Percentiles rank a stretch among this genome's conserved stretches.
phyloP scores from a whole-genome alignment of 2,329 filamentous ascomycete species.

The Penicillium sp. region DNA sequence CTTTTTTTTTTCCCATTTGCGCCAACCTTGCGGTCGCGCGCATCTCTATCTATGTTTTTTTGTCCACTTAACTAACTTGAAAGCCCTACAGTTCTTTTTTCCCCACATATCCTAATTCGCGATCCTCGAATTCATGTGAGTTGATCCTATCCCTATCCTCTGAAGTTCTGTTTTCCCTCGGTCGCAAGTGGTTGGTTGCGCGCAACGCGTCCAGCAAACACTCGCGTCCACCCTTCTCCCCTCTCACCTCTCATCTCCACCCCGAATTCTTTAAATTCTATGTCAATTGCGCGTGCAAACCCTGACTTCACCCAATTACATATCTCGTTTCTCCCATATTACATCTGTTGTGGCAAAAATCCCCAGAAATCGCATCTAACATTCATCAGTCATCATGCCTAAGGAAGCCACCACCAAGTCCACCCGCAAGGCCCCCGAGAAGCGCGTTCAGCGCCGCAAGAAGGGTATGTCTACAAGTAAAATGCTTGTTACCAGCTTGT shows the following conservation, averaged over 20 bases:
- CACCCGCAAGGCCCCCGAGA: slow-evolving; percentile 60
- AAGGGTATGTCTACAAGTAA: slow-evolving; percentile 55
- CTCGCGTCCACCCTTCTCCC: not conserved
- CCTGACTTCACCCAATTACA: not conserved
- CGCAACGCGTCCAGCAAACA: slow-evolving; percentile 7
- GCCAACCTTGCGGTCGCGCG: slow-evolving; percentile 15
- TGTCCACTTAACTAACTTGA: slow-evolving; percentile 1
- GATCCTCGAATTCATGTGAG: slow-evolving; percentile 7
- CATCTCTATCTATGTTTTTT: slow-evolving; percentile 2
- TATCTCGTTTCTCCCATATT: not conserved
- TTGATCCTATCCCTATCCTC: not conserved
- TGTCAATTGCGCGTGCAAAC: not conserved
- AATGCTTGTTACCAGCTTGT: not conserved
- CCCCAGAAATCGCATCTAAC: not conserved
- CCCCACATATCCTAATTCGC: not conserved
- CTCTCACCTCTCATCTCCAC: not conserved
- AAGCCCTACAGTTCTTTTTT: slow-evolving; percentile 1
- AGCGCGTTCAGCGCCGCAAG: slow-evolving; percentile 65
- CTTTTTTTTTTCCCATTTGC: slow-evolving; percentile 11
- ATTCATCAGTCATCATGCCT: slow-evolving; percentile 55
- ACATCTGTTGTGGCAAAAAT: not conserved
- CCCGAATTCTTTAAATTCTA: not conserved
- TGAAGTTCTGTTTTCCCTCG: not conserved
- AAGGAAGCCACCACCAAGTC: slow-evolving; percentile 64
- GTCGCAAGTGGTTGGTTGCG: slow-evolving; percentile 4